Percentiles rank a stretch among this genome's conserved stretches.
Evolutionary conservation across 2,329 filamentous ascomycete genomes (phyloP).

Genomic region (Talaromyces sp.): DNA sequence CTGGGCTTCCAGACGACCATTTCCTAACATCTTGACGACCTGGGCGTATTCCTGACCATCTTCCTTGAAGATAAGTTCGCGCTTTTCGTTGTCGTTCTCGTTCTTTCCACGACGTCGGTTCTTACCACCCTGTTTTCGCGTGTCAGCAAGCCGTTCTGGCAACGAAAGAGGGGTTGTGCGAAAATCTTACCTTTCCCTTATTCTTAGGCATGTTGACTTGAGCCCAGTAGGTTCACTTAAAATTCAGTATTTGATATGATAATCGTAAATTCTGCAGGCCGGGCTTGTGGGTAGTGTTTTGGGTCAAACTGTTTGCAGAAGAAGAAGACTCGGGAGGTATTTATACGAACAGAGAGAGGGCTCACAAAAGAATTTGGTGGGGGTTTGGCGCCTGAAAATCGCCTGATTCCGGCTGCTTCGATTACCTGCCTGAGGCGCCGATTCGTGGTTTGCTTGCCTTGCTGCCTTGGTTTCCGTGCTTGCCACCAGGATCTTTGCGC

Average conservation of each 20-base stretch:
- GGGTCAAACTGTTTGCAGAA: conserved; percentile 19
- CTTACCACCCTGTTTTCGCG: conserved; percentile 73
- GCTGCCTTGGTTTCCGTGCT: conserved; percentile 7
- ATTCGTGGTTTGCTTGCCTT: background rate
- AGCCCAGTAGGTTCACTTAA: conserved; percentile 5
- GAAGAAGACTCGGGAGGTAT: conserved; percentile 24
- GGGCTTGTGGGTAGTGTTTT: conserved; percentile 17
- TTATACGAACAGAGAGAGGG: conserved; percentile 19
- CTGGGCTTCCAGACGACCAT: conserved; percentile 85
- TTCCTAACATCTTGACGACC: conserved; percentile 93
- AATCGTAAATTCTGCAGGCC: background rate
- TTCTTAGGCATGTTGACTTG: conserved; percentile 84
- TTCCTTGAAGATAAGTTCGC: conserved; percentile 97
- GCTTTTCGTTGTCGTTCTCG: conserved; percentile 99
- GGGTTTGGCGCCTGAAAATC: conserved; percentile 15
- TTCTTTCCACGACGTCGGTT: conserved; percentile 98
- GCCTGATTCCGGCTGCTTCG: conserved; percentile 23
- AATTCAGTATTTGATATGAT: background rate
- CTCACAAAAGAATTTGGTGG: conserved; percentile 9
- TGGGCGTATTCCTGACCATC: conserved; percentile 91
- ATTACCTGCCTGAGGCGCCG: conserved; percentile 23
- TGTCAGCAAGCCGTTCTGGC: conserved; percentile 21
- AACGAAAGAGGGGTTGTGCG: conserved; percentile 25
- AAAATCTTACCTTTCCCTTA: conserved; percentile 84
- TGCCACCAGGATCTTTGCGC: background rate